Evolutionary conservation across 345 rosid genomes (phyloP), one percentile per base, ranked within the genome.

Genomic region (Camelina hispida): DNA sequence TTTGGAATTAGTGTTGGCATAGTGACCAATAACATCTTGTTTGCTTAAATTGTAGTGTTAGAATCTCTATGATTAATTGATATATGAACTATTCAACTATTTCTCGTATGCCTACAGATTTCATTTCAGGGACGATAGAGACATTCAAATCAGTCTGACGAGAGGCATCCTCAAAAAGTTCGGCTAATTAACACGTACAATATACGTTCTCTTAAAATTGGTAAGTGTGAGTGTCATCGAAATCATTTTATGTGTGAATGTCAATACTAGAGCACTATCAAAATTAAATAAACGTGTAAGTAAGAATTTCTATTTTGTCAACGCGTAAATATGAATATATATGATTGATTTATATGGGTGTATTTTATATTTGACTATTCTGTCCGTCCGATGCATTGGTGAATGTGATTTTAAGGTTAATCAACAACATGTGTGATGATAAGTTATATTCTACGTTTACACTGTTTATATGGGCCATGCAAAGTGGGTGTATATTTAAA

Each of bases 391-490:
- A 62, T 62, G 53, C 60, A 17, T 4, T 22, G 15, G 10, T 62
- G 22, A 62, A 62, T 62, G 53, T 22, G 20, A 62, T 40, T 68
- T 40, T 72, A 51, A 63, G 62, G 76, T 38, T 16, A 74, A 64
- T 65, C 37, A 65, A 74, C 14, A 46, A 74, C 14, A 46, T 18
- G 18, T 34, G 65, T 34, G 22, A 56, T 34, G 50, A 54, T 64
- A 25, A 30, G 44, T 28, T 52, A 54, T 18, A 43, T 64, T 20
- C 28, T 46, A 73, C 50, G 65, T 54, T 42, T 34, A 35, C 38
- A 65, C 44, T 73, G 50, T 57, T 34, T 43, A 53, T 66, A 74
- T 74, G 72, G 78, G 66, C 71, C 78, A 73, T 44, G 71, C 57
- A 55, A 44, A 73, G 78, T 56, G 71, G 30, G 38, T 23, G 38